A percentile compares a stretch with the other conserved stretches of the same genome.
Evolutionary conservation across 208 protist species (phyloP).

Genomic region (Histomonas meleagridis): DNA sequence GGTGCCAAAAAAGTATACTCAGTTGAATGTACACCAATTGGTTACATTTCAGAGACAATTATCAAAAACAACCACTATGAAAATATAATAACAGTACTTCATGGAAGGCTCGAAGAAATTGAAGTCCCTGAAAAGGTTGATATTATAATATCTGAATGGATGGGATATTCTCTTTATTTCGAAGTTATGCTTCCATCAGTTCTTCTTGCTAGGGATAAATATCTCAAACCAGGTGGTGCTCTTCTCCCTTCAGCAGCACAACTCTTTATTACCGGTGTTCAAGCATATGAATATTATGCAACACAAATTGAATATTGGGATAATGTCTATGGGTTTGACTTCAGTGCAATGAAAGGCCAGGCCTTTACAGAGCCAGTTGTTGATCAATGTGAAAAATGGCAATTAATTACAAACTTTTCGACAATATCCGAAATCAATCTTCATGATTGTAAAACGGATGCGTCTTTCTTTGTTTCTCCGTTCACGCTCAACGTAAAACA

Average conservation of each 20-base stretch:
- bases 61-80: constrained; percentile 65
- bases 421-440: constrained; percentile 54
- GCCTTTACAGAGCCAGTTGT: constrained; percentile 61
- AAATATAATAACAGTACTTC: constrained; percentile 50
- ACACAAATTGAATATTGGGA: constrained; percentile 39
- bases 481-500: constrained; percentile 54
- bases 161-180: constrained; percentile 56
- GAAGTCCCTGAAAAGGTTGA: constrained; percentile 49
- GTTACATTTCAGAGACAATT: background rate
- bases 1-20: constrained; percentile 81
- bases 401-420: constrained; percentile 51
- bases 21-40: constrained; percentile 50
- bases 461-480: background rate
- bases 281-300: constrained; percentile 45
- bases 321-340: constrained; percentile 54
- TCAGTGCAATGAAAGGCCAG: constrained; percentile 39
- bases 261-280: constrained; percentile 45
- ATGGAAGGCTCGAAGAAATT: constrained; percentile 46
- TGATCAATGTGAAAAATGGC: constrained; percentile 57
- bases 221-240: constrained; percentile 45
- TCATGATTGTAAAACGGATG: constrained; percentile 54
- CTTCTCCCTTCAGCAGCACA: constrained; percentile 47
- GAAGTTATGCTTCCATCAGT: constrained; percentile 57
- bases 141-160: constrained; percentile 58
- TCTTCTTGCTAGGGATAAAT: constrained; percentile 49